These are phyloP conservation scores for Penicillium goetzii DNA, from an alignment of 495 filamentous ascomycete species.

Conservation along the genomic window DNA sequence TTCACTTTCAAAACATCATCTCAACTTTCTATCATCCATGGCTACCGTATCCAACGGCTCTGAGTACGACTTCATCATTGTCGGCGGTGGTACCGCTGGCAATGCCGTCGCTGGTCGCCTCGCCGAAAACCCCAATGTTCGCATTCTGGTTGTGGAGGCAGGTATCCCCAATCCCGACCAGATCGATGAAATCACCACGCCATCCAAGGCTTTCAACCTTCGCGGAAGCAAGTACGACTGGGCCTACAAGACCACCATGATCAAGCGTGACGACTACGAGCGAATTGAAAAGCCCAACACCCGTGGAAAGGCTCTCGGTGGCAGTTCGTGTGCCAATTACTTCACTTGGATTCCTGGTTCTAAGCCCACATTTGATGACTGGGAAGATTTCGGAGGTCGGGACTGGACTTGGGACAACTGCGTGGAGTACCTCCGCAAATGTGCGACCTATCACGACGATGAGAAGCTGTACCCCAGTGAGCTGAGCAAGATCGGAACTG, in stretches of 20 bases:
- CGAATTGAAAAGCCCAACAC: conserved; percentile 66
- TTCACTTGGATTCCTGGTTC: conserved; percentile 62
- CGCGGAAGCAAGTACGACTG: conserved; percentile 59
- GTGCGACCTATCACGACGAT: conserved; percentile 61
- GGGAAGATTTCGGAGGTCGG: conserved; percentile 56
- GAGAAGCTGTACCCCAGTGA: conserved; percentile 39
- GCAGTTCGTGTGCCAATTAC: conserved; percentile 56
- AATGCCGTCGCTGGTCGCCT: conserved; percentile 61
- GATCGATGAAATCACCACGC: conserved; percentile 49
- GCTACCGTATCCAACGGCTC: conserved; percentile 31
- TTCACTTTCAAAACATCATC: background rate
- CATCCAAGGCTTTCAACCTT: conserved; percentile 46
- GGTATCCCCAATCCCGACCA: conserved; percentile 44
- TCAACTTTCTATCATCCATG: conserved; percentile 26
- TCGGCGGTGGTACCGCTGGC: conserved; percentile 63
- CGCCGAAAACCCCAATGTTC: conserved; percentile 55
- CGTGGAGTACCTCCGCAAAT: conserved; percentile 58
- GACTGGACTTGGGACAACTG: conserved; percentile 62
- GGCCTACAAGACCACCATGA: conserved; percentile 66
- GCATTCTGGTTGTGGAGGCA: conserved; percentile 60
- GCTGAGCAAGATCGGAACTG: conserved; percentile 52
- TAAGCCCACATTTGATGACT: conserved; percentile 59
- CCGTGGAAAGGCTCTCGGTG: conserved; percentile 58
- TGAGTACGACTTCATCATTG: conserved; percentile 44
- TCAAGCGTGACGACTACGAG: conserved; percentile 63